phyloP scores from a whole-genome alignment of 139 green algal genomes.

The Medakamo hakoo region DNA sequence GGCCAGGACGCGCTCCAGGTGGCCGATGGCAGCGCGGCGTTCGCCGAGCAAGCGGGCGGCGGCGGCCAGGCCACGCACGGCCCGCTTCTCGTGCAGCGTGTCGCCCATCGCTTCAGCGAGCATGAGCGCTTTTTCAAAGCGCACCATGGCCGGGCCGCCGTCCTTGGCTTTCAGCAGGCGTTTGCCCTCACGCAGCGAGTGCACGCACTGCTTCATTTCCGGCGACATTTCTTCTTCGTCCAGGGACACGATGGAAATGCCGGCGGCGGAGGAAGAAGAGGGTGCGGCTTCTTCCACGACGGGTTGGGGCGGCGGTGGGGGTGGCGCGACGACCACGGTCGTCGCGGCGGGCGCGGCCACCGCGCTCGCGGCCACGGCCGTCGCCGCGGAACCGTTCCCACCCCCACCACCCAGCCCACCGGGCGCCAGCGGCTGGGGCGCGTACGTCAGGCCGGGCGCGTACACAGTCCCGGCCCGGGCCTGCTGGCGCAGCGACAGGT shows the following conservation, averaged over 20 bases:
- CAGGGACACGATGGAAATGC: slow-evolving; percentile 31
- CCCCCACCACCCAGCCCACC: not conserved
- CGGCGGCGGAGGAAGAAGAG: too few relatives aligned
- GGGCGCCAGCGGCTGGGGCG: slow-evolving; percentile 12
- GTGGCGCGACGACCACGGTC: not conserved
- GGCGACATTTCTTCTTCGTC: slow-evolving; percentile 57
- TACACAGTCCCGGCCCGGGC: slow-evolving; percentile 71
- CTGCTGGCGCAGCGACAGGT: slow-evolving; percentile 73
- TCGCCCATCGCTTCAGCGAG: slow-evolving; percentile 44
- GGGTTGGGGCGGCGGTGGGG: too few relatives aligned
- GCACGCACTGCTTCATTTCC: slow-evolving; percentile 47
- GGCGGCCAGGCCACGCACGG: slow-evolving; percentile 69
- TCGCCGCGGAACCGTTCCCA: not conserved
- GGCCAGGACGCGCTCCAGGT: slow-evolving; percentile 71
- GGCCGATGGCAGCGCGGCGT: slow-evolving; percentile 58
- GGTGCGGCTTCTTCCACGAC: too few relatives aligned
- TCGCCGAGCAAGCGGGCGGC: slow-evolving; percentile 46
- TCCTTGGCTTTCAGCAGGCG: slow-evolving; percentile 69
- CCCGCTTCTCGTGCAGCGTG: slow-evolving; percentile 64
- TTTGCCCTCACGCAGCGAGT: slow-evolving; percentile 65
- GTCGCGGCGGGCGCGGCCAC: not conserved
- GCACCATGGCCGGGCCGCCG: slow-evolving; percentile 60
- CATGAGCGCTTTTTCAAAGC: slow-evolving; percentile 91
- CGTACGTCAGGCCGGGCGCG: slow-evolving; percentile 60
- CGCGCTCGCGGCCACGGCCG: not conserved